Conservation (phyloP, 2,329 filamentous ascomycete genomes). For the Fusarium poae region DNA sequence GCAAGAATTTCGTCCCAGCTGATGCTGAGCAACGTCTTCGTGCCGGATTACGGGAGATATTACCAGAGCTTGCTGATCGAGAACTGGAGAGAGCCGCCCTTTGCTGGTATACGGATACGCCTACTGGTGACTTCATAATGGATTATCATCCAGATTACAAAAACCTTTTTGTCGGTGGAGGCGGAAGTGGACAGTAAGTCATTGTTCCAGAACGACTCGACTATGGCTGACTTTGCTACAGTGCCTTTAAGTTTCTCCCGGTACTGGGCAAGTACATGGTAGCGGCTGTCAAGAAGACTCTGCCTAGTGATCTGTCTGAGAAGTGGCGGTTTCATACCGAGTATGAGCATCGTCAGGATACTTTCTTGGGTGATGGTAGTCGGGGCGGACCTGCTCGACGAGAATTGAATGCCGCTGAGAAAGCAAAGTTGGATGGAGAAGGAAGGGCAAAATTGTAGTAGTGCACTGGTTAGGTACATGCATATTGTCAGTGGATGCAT, state of each 20-base stretch:
- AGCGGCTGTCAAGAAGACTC: conserved; percentile 10
- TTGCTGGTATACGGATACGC: conserved; percentile 43
- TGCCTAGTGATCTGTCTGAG: conserved; percentile 18
- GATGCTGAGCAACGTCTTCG: conserved; percentile 34
- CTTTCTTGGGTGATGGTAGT: conserved; percentile 38
- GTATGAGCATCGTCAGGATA: conserved; percentile 24
- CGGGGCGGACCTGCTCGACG: conserved; percentile 34
- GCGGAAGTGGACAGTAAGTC: conserved; percentile 42
- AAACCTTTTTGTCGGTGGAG: conserved; percentile 37
- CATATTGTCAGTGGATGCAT: too few species aligned
- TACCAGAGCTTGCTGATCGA: conserved; percentile 38
- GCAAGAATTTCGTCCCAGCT: conserved; percentile 31
- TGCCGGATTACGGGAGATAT: conserved; percentile 28
- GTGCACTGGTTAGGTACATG: background rate
- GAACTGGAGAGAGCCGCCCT: conserved; percentile 20
- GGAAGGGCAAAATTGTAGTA: conserved; percentile 9
- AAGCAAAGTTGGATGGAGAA: conserved; percentile 7
- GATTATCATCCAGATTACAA: conserved; percentile 42
- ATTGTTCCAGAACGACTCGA: fast-evolving
- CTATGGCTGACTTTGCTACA: background rate
- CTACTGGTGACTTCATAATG: conserved; percentile 43
- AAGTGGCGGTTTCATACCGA: conserved; percentile 38
- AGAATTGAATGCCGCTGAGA: conserved; percentile 15
- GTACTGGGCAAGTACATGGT: conserved; percentile 32
- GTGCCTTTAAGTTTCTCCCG: conserved; percentile 41